These are phyloP conservation scores for Ampelomyces quisqualis DNA, from an alignment of 2,329 filamentous ascomycete species.

Conservation along the genomic window DNA sequence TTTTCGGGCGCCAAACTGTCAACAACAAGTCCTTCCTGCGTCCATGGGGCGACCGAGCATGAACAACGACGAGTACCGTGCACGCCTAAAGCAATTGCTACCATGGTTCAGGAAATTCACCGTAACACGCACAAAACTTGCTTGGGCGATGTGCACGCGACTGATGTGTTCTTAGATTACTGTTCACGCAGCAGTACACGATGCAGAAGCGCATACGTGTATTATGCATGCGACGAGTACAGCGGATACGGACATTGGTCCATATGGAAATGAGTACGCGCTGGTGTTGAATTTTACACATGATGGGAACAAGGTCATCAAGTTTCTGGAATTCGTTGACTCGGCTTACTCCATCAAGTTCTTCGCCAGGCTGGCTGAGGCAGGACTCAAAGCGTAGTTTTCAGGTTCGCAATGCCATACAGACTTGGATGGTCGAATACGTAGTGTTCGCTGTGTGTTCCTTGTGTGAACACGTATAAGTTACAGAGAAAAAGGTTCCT, in stretches of 20 bases:
- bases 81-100: neutral
- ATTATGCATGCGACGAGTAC: slow-evolving; percentile 3
- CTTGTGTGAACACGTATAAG: too few relatives aligned
- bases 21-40: slow-evolving; percentile 2
- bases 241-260: slow-evolving; percentile 1
- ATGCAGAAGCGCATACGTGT: slow-evolving; percentile 2
- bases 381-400: too few relatives aligned
- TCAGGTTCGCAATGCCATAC: too few relatives aligned
- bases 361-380: neutral
- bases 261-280: slow-evolving; percentile 6
- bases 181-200: slow-evolving; percentile 3
- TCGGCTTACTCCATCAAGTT: slow-evolving; percentile 6
- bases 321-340: slow-evolving; percentile 4
- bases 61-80: slow-evolving; percentile 8
- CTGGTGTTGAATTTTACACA: slow-evolving; percentile 4
- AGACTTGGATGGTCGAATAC: too few relatives aligned
- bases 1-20: slow-evolving; percentile 6
- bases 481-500: too few relatives aligned
- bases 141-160: neutral
- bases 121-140: slow-evolving; percentile 3
- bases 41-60: slow-evolving; percentile 4
- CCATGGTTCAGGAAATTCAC: slow-evolving; percentile 7
- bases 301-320: slow-evolving; percentile 1
- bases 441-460: too few relatives aligned
- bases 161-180: neutral